phyloP scores from a whole-genome alignment of 768 basidiomycete species.

The Leccinum aurantiacum region DNA sequence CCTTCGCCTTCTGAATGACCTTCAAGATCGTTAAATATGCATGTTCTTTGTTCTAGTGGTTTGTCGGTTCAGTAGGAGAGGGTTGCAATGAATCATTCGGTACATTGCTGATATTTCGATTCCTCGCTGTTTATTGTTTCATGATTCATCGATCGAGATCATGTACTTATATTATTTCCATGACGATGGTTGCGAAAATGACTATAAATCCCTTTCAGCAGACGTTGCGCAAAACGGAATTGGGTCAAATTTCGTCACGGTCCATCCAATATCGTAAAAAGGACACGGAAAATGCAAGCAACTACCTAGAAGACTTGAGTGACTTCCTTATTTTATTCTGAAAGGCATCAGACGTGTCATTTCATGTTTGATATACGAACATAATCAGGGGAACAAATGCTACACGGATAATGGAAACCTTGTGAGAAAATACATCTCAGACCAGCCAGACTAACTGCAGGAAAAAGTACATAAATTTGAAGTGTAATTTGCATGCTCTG shows the following conservation, averaged over 20 bases:
- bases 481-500: no score
- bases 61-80: not conserved
- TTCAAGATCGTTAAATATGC: constrained; percentile 40
- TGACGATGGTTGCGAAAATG: not conserved
- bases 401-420: no score
- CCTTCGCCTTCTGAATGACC: constrained; percentile 72
- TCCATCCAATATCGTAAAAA: not conserved
- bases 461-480: no score
- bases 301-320: no score
- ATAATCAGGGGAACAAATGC: no score
- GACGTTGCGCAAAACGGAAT: not conserved
- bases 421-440: no score
- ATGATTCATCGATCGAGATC: constrained; percentile 2
- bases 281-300: not conserved
- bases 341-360: no score
- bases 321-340: no score
- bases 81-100: not conserved
- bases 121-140: constrained; percentile 5
- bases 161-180: constrained; percentile 22
- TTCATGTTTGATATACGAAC: no score
- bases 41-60: not conserved
- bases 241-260: not conserved
- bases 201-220: constrained; percentile 1
- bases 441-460: no score
- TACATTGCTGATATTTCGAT: not conserved